Percentiles rank a stretch among this genome's conserved stretches.
Conservation (phyloP, 371 early-diverging fungal species). For the Mycotypha africana region DNA sequence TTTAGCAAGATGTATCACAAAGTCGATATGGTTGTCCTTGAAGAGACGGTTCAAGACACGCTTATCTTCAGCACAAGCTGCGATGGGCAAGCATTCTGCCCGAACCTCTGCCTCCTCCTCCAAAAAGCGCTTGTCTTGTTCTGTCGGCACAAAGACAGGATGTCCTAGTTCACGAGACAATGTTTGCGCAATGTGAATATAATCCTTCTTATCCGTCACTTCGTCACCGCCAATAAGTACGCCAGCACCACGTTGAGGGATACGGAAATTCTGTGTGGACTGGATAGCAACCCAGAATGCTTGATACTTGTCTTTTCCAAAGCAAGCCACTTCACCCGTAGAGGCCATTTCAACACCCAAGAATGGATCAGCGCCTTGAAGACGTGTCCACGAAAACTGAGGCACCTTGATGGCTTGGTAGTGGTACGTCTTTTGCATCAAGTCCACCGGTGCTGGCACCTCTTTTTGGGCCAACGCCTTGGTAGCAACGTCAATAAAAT, state of each 20-base stretch:
- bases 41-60: slow-evolving; percentile 52
- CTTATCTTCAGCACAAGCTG: slow-evolving; percentile 36
- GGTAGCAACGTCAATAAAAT: slow-evolving; percentile 89
- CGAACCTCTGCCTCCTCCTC: slow-evolving; percentile 35
- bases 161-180: slow-evolving; percentile 60
- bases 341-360: slow-evolving; percentile 98
- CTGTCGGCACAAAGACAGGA: slow-evolving; percentile 63
- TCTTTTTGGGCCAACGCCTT: slow-evolving; percentile 64
- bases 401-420: slow-evolving; percentile 91
- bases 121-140: slow-evolving; percentile 47
- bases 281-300: slow-evolving; percentile 78
- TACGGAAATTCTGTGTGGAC: slow-evolving; percentile 82
- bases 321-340: slow-evolving; percentile 97
- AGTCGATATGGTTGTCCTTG: slow-evolving; percentile 58
- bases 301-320: slow-evolving; percentile 83
- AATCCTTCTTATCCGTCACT: slow-evolving; percentile 64
- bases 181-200: slow-evolving; percentile 58
- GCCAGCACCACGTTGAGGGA: slow-evolving; percentile 60
- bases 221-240: slow-evolving; percentile 72
- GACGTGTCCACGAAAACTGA: slow-evolving; percentile 90
- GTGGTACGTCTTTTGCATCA: slow-evolving; percentile 58
- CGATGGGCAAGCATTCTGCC: slow-evolving; percentile 44
- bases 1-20: slow-evolving; percentile 75
- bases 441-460: slow-evolving; percentile 58
- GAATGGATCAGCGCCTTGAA: slow-evolving; percentile 92